A percentile compares a stretch with the other conserved stretches of the same genome.
phyloP scores from a whole-genome alignment of 2,329 filamentous ascomycete species.

The Aspergillus chevalieri region DNA sequence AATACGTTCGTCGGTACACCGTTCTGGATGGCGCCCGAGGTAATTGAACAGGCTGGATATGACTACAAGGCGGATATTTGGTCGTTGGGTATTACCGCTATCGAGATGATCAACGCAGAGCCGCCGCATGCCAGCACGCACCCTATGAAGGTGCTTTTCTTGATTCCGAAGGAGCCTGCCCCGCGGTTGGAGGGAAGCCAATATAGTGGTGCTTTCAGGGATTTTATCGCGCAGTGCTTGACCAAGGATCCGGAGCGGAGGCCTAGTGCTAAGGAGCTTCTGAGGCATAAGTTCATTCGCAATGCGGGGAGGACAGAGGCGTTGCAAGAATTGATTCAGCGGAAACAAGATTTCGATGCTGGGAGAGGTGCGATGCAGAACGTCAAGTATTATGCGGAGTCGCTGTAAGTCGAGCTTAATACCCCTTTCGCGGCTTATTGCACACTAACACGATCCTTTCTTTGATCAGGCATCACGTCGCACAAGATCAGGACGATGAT shows the following conservation, averaged over 20 bases:
- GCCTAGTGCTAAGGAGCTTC: slow-evolving; percentile 76
- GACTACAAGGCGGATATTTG: slow-evolving; percentile 92
- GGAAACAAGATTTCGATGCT: slow-evolving; percentile 75
- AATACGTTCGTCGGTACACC: slow-evolving; percentile 97
- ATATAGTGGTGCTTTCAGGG: slow-evolving; percentile 86
- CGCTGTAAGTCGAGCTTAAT: slow-evolving; percentile 51
- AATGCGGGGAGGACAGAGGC: slow-evolving; percentile 81
- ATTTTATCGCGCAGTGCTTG: slow-evolving; percentile 84
- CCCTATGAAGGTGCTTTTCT: slow-evolving; percentile 88
- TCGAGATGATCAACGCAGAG: slow-evolving; percentile 82
- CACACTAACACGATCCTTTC: slow-evolving; percentile 6
- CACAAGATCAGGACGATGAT: slow-evolving; percentile 54
- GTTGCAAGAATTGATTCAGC: slow-evolving; percentile 75
- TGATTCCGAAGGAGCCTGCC: slow-evolving; percentile 82
- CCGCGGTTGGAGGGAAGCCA: slow-evolving; percentile 72
- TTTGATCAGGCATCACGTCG: slow-evolving; percentile 53
- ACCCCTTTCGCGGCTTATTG: not conserved
- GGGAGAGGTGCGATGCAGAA: slow-evolving; percentile 63
- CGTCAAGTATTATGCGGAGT: slow-evolving; percentile 88
- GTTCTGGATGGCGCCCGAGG: slow-evolving; percentile 95
- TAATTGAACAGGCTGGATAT: slow-evolving; percentile 77
- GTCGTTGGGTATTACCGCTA: slow-evolving; percentile 86
- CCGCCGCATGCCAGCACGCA: slow-evolving; percentile 81
- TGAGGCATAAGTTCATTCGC: slow-evolving; percentile 83
- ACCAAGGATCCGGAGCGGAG: slow-evolving; percentile 84